phyloP scores from a whole-genome alignment of 2,329 filamentous ascomycete genomes.

The Penicillium sumatraense region DNA sequence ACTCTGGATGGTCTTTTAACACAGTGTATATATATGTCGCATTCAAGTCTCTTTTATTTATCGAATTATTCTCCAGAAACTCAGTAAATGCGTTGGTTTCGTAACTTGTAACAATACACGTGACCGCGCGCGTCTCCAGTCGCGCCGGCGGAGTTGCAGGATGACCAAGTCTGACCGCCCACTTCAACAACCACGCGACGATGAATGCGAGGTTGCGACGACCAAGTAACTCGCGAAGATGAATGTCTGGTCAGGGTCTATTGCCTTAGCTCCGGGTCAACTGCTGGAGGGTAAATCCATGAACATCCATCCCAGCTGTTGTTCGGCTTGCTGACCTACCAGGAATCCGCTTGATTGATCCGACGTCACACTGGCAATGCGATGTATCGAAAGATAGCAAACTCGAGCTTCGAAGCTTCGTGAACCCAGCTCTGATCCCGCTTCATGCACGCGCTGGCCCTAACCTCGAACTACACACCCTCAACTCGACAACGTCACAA shows the following conservation, averaged over 20 bases:
- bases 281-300: constrained; percentile 35
- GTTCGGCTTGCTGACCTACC: constrained; percentile 14
- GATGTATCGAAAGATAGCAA: constrained; percentile 39
- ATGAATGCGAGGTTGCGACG: constrained; percentile 19
- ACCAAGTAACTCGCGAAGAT: constrained; percentile 28
- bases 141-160: constrained; percentile 15
- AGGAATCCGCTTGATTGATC: constrained; percentile 42
- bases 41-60: neutral
- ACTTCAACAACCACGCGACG: constrained; percentile 5
- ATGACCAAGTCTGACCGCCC: neutral
- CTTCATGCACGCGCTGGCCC: constrained; percentile 46
- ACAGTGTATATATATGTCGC: constrained; percentile 27
- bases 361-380: constrained; percentile 37
- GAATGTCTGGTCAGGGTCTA: constrained; percentile 45
- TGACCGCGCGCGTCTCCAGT: constrained; percentile 23
- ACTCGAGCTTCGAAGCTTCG: constrained; percentile 40
- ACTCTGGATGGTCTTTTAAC: constrained; percentile 26
- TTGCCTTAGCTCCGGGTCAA: constrained; percentile 31
- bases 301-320: constrained; percentile 10
- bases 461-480: constrained; percentile 45
- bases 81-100: neutral
- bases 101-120: constrained; percentile 14
- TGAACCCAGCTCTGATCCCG: constrained; percentile 47
- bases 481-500: constrained; percentile 35
- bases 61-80: neutral